A percentile compares a stretch with the other conserved stretches of the same genome.
phyloP scores from a whole-genome alignment of 2,329 filamentous ascomycete species.

The Xylariaceae sp. region DNA sequence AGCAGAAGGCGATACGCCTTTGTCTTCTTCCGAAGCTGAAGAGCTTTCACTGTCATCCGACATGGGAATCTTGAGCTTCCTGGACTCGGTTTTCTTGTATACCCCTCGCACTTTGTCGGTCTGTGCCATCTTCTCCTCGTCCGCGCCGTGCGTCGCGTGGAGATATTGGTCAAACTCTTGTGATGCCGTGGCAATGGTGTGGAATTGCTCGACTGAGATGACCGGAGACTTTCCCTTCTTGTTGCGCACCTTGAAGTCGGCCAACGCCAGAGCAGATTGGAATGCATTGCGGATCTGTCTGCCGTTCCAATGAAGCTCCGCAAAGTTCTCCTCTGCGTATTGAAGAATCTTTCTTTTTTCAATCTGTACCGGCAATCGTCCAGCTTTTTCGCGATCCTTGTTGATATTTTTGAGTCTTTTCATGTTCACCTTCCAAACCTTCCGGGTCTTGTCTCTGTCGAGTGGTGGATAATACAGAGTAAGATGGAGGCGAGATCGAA shows the following conservation, averaged over 20 bases:
- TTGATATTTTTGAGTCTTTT: constrained; percentile 11
- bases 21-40: not conserved
- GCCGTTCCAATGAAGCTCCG: constrained; percentile 26
- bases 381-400: constrained; percentile 10
- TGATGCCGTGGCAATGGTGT: constrained; percentile 7
- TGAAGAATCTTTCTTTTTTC: constrained; percentile 17
- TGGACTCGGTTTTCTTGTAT: not conserved
- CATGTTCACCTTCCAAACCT: constrained; percentile 27
- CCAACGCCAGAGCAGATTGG: constrained; percentile 26
- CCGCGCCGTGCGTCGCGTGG: constrained; percentile 6
- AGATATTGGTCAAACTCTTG: constrained; percentile 10
- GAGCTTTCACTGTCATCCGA: constrained; percentile 2
- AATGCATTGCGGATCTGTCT: constrained; percentile 31
- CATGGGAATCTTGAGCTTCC: not conserved
- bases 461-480: constrained; percentile 30
- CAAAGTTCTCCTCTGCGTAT: constrained; percentile 16
- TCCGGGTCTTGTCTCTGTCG: constrained; percentile 12
- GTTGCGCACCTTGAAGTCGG: constrained; percentile 16
- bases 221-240: constrained; percentile 1
- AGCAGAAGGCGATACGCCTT: too few species aligned
- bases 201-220: constrained; percentile 6
- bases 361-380: constrained; percentile 13
- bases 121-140: constrained; percentile 10
- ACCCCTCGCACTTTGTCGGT: constrained; percentile 3
- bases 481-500: constrained; percentile 36